phyloP scores from a whole-genome alignment of 2,329 filamentous ascomycete genomes.

The Verticillium nubilum region DNA sequence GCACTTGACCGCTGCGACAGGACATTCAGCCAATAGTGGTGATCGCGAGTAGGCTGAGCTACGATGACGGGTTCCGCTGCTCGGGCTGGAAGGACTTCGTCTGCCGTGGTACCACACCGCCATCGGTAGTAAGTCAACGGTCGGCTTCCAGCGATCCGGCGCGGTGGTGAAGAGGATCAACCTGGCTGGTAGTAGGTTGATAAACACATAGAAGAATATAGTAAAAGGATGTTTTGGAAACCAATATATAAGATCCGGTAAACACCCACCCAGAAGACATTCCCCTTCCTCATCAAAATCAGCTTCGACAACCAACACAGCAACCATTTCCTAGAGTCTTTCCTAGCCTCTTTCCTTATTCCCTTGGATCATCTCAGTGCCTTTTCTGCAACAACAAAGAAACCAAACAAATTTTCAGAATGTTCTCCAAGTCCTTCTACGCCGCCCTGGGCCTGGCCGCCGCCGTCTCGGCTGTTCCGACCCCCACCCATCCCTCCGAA shows the following conservation, averaged over 20 bases:
- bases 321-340: conserved; percentile 2
- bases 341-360: conserved; percentile 2
- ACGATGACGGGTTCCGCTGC: background rate
- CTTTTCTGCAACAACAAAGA: background rate
- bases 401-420: conserved; percentile 13
- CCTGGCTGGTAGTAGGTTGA: conserved; percentile 3
- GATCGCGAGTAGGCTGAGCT: background rate
- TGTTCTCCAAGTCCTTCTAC: conserved; percentile 25
- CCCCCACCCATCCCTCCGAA: conserved; percentile 18
- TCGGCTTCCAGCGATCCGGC: background rate
- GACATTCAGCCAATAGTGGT: background rate
- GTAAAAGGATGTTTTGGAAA: background rate
- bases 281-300: conserved; percentile 1
- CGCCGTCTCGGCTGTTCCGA: conserved; percentile 22
- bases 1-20: background rate
- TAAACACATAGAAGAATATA: background rate
- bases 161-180: conserved; percentile 4
- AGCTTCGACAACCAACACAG: background rate
- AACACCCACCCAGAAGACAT: background rate
- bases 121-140: background rate
- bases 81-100: background rate
- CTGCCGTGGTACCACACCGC: background rate
- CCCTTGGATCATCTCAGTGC: conserved; percentile 1
- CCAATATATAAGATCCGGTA: background rate
- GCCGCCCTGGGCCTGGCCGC: conserved; percentile 16